Evolutionary conservation across 352 stramenopile species (phyloP).

Genomic region (Phytopythium oedochilum): DNA sequence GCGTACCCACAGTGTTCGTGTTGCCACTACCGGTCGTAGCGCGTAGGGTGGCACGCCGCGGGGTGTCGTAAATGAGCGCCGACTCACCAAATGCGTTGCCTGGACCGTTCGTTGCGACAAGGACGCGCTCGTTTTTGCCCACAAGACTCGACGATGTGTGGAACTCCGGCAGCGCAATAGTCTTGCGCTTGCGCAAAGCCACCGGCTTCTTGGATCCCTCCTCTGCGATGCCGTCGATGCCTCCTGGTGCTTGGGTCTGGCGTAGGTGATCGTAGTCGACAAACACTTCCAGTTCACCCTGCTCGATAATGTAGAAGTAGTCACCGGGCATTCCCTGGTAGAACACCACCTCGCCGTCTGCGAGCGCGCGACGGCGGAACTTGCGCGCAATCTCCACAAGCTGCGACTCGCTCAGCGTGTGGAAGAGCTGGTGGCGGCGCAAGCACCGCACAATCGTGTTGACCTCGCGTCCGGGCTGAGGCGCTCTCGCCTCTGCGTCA

Average conservation of each 20-base stretch:
- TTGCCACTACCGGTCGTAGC: slow-evolving; percentile 8
- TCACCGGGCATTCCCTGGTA: slow-evolving; percentile 74
- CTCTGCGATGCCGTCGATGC: slow-evolving; percentile 4
- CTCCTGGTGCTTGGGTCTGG: slow-evolving; percentile 29
- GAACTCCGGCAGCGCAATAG: slow-evolving; percentile 64
- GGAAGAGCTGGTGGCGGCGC: slow-evolving; percentile 76
- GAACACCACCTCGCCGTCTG: slow-evolving; percentile 74
- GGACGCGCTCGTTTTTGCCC: slow-evolving; percentile 59
- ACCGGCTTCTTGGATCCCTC: slow-evolving; percentile 12
- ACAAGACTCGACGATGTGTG: slow-evolving; percentile 54
- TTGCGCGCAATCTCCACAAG: slow-evolving; percentile 43
- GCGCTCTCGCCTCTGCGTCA: slow-evolving; percentile 24
- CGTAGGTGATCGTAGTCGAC: slow-evolving; percentile 77
- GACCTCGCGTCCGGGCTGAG: slow-evolving; percentile 27
- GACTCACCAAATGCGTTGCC: slow-evolving; percentile 81
- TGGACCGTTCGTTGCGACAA: slow-evolving; percentile 76
- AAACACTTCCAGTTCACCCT: slow-evolving; percentile 77
- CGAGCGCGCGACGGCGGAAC: slow-evolving; percentile 53
- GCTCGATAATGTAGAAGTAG: slow-evolving; percentile 80
- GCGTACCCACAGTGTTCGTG: background rate
- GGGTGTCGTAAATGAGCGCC: slow-evolving; percentile 81
- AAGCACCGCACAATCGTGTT: slow-evolving; percentile 61
- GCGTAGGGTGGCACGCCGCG: slow-evolving; percentile 66
- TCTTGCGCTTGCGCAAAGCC: slow-evolving; percentile 58
- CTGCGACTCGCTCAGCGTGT: slow-evolving; percentile 67